Evolutionary conservation across 164 flowering plant species (phyloP), one percentile per base, ranked within the genome.

Genomic region (Umbilicus rupestris): DNA sequence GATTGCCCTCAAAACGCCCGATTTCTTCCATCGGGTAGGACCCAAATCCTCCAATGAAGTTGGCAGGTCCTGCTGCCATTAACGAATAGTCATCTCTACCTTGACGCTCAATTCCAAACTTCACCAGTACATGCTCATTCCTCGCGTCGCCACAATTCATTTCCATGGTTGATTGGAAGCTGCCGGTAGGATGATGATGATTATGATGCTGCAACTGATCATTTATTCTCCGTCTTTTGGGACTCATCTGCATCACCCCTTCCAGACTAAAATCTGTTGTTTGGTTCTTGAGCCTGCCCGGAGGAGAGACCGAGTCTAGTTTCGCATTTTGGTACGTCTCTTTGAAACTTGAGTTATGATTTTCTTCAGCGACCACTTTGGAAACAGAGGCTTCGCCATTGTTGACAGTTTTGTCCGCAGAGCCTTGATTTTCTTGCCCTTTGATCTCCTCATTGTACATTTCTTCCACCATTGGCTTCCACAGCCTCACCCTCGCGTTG

Each of bases 401-500:
- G 45, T 74, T 80, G 31, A 79, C 72, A 45, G 80, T 65, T 64
- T 79, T 83, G 17, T 79, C 87, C 31, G 76, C 84, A 17, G 83
- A 73, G 5, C 79, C 83, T 39, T 79, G 83, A 71, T 78, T 80
- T 55, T 89, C 87, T 7, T 84, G 86, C 12, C 87, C 87, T 78
- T 89, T 91, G 17, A 83, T 69, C 66, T 94, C 99, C 78, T 94
- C 97, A 79, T 64, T 7, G 73, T 94, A 94, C 99, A 94, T 94
- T 65, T 94, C 99, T 68, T 94, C 99, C 66, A 94, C 97, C 99
- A 94, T 94, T 67, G 99, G 99, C 84, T 94, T 94, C 99, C 97
- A 94, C 0, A 94, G 89, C 29, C 99, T 87, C 42, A 94, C 99
- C 64, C 99, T 82, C 37, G 99, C 99, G 70, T 94, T 94, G 46